Base-by-base conservation (phyloP, 495 filamentous ascomycete species). In the Sabuloglossum arenarium region DNA sequence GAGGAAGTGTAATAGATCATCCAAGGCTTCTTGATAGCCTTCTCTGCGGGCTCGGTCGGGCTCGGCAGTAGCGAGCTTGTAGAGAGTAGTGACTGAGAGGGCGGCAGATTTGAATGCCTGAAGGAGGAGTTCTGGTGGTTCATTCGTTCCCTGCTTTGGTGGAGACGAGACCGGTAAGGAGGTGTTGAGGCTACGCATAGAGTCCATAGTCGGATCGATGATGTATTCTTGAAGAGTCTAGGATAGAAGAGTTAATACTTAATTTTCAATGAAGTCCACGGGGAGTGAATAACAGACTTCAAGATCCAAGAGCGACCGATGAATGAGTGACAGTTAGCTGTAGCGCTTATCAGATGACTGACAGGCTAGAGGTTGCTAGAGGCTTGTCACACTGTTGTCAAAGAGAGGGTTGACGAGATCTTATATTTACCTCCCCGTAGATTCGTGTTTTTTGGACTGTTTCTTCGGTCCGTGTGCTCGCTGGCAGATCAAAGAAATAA, bases 1-100 rank as follows among this genome's bases (percentile, higher is more conserved):
- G 28, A 97, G 73, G 61, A 95, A 94, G 14, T 75, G 66, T 2
- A 96, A 67, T 3, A 99, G 68, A 58, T 97, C 91, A 55, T 96
- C 88, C 49, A 99, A 73, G 27, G 88, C 93, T 58, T 97, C 88
- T 63, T 95, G 88, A 62, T 96, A 97, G 5, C 93, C 93, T 39
- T 84, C 79, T 10, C 75, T 69, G 24, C 81, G 79, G 19, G 88
- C 75, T 59, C 82, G 80, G n/a, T 79, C 72, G 61, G 86, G 79
- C 23, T 86, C 83, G 54, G 78, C 72, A 1, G 82, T 82, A 16
- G 90, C 88, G 54, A 81, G 86, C 67, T 94, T 95, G 70, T 96
- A 97, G 29, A 99, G 81, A 60, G 88, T 90, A 49, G 93, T 97
- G 54, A 97, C 89, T 2, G 93, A 94, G 23, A 96, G 73, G 14